Base-by-base conservation (phyloP, 106 monocot species). In the Platanthera zijinensis region DNA sequence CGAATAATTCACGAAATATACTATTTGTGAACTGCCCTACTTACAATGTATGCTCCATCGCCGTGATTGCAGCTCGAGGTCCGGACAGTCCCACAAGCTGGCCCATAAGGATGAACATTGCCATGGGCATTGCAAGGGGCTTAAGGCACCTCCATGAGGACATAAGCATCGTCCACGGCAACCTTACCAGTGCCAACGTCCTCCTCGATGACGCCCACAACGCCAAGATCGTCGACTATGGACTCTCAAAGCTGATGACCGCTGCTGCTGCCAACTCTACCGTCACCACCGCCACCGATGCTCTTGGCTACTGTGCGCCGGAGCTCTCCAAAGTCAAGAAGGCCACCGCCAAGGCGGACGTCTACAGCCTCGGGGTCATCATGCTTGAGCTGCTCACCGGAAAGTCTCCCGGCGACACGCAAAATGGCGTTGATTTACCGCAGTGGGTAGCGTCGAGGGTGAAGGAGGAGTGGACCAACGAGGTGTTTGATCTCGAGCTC, bases 401-500 rank as follows among this genome's bases (percentile, higher is more conserved):
- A 7, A 96, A 96, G 53, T 89, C 93, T 0, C 96, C 96, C 0
- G 87, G 89, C 8, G 92, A 89, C 45, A 56, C 88, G 39, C 82
- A 84, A 73, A 88, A 92, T 46, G 95, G 95, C 48, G 76, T 85
- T 25, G 93, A 90, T 49, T 79, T 96, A 84, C 92, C 96, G 53
- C 84, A 89, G 81, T 90, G 96, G 96, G 96, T 93, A 13, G 92
- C 90, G 14, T 88, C 88, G 15, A 89, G 89, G 25, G 90, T 96
- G 74, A 87, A 90, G 67, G 89, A 96, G 82, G 96, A 96, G 83
- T 93, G 96, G 93, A 96, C 90, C 10, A 87, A 80, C 28, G 92
- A 92, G 85, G 90, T 96, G 72, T 96, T 96, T 51, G 96, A 96
- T 66, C 61, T 89, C 49, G 96, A 96, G 71, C 79, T 93, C 18